phyloP scores from a whole-genome alignment of 352 stramenopile species.

The Pythium graminicola region DNA sequence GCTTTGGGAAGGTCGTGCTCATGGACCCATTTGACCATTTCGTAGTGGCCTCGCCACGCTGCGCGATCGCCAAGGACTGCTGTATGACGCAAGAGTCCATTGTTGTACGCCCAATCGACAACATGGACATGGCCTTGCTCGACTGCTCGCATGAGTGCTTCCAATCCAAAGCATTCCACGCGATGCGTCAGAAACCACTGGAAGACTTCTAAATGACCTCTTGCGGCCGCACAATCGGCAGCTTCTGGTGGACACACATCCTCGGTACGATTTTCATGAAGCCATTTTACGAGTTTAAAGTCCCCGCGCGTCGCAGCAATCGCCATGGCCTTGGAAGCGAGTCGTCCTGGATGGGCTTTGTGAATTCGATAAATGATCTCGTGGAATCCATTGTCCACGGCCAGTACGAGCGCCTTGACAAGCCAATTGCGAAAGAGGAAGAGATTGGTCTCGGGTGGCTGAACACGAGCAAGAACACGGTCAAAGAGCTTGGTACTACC shows the following conservation, averaged over 20 bases:
- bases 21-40: constrained; percentile 26
- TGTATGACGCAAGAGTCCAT: constrained; percentile 15
- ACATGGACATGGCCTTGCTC: constrained; percentile 22
- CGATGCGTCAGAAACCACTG: constrained; percentile 20
- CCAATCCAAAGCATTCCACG: constrained; percentile 17
- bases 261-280: constrained; percentile 20
- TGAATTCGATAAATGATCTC: constrained; percentile 23
- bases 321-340: constrained; percentile 18
- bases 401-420: constrained; percentile 17
- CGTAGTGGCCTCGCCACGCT: constrained; percentile 20
- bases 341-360: constrained; percentile 12
- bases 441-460: constrained; percentile 12
- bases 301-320: constrained; percentile 13
- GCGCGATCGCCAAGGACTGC: constrained; percentile 14
- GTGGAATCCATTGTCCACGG: constrained; percentile 15
- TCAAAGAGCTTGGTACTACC: constrained; percentile 24
- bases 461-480: constrained; percentile 18
- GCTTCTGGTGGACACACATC: constrained; percentile 20
- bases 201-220: constrained; percentile 22
- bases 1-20: constrained; percentile 13
- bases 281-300: constrained; percentile 23
- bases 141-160: constrained; percentile 20
- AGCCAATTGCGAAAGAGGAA: constrained; percentile 26
- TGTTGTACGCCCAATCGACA: constrained; percentile 14
- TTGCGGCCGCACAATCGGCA: constrained; percentile 19